Evolutionary conservation across 768 basidiomycete species (phyloP).

Genomic region (Mrakia blollopis): DNA sequence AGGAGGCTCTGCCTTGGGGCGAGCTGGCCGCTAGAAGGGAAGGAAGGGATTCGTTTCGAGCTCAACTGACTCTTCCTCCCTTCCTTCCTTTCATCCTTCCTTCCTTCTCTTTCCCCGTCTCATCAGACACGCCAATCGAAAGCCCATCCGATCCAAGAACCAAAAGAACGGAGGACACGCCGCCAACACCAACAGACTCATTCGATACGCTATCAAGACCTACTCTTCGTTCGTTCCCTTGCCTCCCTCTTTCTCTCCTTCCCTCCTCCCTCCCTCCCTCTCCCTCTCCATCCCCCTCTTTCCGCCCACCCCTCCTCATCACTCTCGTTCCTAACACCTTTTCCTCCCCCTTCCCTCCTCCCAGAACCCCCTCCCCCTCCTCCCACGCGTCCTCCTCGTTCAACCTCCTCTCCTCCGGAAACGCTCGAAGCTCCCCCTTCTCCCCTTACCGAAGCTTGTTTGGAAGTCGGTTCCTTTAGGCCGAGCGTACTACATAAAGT

Average conservation of each 20-base stretch:
- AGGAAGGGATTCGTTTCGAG: not conserved
- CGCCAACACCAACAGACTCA: not conserved
- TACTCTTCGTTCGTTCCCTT: not conserved
- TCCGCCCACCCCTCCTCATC: not conserved
- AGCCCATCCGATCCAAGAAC: not conserved
- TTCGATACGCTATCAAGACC: not conserved
- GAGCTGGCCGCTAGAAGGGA: not conserved
- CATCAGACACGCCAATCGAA: not conserved
- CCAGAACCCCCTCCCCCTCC: constrained; percentile 3
- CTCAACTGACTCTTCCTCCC: not conserved
- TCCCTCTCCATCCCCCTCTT: too few relatives aligned
- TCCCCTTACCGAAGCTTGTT: constrained; percentile 12
- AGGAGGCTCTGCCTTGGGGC: not conserved
- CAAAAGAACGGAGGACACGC: not conserved
- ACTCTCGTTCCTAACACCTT: not conserved
- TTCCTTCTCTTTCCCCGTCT: too few relatives aligned
- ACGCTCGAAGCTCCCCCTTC: constrained; percentile 1
- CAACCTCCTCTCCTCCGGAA: not conserved
- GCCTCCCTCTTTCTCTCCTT: not conserved
- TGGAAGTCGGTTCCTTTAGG: constrained; percentile 1
- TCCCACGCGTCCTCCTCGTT: not conserved
- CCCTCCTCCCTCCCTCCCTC: not conserved
- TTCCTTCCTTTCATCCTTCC: not conserved
- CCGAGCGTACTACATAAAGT: too few relatives aligned
- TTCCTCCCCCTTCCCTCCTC: not conserved